phyloP scores from a whole-genome alignment of 2,329 filamentous ascomycete genomes.

The Emergomyces orientalis region DNA sequence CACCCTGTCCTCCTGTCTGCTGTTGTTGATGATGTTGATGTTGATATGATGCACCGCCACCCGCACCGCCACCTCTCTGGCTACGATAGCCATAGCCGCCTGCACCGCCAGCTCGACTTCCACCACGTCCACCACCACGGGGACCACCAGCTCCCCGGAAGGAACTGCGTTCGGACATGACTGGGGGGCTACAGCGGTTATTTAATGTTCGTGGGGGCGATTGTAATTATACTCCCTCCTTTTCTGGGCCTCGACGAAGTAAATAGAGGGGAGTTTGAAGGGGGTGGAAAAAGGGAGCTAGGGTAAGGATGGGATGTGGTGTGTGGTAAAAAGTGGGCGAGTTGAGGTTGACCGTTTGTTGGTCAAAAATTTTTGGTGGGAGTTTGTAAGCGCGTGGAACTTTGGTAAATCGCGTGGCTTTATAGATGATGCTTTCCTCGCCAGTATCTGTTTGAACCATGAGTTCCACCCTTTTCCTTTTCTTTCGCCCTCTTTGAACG shows the following conservation, averaged over 20 bases:
- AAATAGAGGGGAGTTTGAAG: not conserved
- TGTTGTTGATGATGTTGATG: slow-evolving; percentile 23
- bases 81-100: slow-evolving; percentile 30
- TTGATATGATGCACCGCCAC: slow-evolving; percentile 16
- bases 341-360: not conserved
- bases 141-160: slow-evolving; percentile 48
- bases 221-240: not conserved
- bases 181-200: not conserved
- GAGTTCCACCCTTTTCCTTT: too few relatives aligned
- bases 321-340: not conserved
- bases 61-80: slow-evolving; percentile 41
- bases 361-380: too few relatives aligned
- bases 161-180: slow-evolving; percentile 40
- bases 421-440: too few relatives aligned
- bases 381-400: not conserved
- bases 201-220: not conserved
- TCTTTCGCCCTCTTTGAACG: too few relatives aligned
- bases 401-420: not conserved
- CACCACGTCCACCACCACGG: slow-evolving; percentile 32
- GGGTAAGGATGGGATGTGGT: too few relatives aligned
- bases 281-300: not conserved
- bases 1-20: slow-evolving; percentile 41
- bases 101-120: slow-evolving; percentile 33
- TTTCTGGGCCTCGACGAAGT: not conserved
- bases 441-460: too few relatives aligned